Evolutionary conservation across 805 yeast species (phyloP).

Genomic region (Candida pseudoglaebosa): DNA sequence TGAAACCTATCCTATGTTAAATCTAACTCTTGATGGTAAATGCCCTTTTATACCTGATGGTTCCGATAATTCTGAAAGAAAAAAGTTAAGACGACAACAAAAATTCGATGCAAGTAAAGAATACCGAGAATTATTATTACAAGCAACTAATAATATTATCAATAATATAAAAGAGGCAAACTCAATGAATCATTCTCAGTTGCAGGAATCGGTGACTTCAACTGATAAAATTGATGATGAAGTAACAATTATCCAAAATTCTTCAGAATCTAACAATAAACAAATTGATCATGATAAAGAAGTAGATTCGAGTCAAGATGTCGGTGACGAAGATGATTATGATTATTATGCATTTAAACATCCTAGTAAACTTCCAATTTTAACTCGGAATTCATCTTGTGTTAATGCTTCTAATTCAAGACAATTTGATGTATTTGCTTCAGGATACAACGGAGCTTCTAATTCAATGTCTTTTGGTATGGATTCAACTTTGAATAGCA

Average conservation of each 20-base stretch:
- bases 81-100: conserved; percentile 34
- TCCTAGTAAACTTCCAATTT: conserved; percentile 22
- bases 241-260: conserved; percentile 12
- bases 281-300: conserved; percentile 9
- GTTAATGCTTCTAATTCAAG: conserved; percentile 37
- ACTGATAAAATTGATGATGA: conserved; percentile 22
- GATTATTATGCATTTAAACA: conserved; percentile 20
- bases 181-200: conserved; percentile 11
- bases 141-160: conserved; percentile 31
- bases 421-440: conserved; percentile 38
- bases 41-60: conserved; percentile 77
- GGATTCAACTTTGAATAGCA: conserved; percentile 36
- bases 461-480: conserved; percentile 37
- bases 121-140: conserved; percentile 35
- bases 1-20: conserved; percentile 52
- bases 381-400: conserved; percentile 34
- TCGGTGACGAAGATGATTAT: conserved; percentile 9
- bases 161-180: conserved; percentile 20
- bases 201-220: too few relatives aligned
- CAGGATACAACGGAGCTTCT: conserved; percentile 44
- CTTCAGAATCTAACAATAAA: conserved; percentile 11
- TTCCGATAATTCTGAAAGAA: conserved; percentile 37
- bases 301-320: background rate
- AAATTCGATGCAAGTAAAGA: conserved; percentile 40
- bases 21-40: conserved; percentile 64